Percentiles rank a stretch among this genome's conserved stretches.
These are phyloP conservation scores for Westerdykella ornata DNA, from an alignment of 2,329 filamentous ascomycete genomes.

Conservation along the genomic window DNA sequence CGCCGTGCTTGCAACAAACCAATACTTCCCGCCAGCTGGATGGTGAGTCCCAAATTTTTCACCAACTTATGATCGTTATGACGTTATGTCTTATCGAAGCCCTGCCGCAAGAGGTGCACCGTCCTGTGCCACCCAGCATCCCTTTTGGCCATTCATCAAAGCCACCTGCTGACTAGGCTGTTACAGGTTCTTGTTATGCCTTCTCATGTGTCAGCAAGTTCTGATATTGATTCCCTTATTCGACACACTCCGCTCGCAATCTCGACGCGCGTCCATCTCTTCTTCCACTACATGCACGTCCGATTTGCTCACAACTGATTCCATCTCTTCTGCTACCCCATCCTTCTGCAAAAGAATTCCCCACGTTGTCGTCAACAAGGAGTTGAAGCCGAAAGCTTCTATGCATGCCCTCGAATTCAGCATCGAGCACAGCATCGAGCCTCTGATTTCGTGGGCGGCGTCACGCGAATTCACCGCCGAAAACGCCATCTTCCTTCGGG, in stretches of 20 bases:
- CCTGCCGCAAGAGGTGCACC: too few relatives aligned
- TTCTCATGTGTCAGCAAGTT: conserved; percentile 35
- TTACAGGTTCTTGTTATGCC: conserved; percentile 31
- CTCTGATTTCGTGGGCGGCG: conserved; percentile 33
- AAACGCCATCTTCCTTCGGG: conserved; percentile 36
- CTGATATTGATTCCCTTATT: conserved; percentile 32
- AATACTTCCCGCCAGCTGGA: conserved; percentile 31
- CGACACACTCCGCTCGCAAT: conserved; percentile 20
- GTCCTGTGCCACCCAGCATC: too few relatives aligned
- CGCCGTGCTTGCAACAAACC: conserved; percentile 20
- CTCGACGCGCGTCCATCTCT: conserved; percentile 14
- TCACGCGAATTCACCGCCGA: conserved; percentile 34
- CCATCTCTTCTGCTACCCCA: conserved; percentile 9
- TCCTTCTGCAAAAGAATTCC: conserved; percentile 1
- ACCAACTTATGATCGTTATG: too few relatives aligned
- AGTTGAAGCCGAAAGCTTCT: conserved; percentile 29
- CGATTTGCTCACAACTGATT: conserved; percentile 7
- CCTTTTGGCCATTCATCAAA: too few relatives aligned
- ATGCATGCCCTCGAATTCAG: conserved; percentile 34
- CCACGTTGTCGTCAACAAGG: conserved; percentile 18
- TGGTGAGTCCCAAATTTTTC: conserved; percentile 25
- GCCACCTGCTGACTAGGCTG: conserved; percentile 2
- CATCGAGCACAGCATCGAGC: conserved; percentile 32
- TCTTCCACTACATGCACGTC: conserved; percentile 20
- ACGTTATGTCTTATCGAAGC: too few relatives aligned